Evolutionary conservation across 1,284 basidiomycete genomes (phyloP), one percentile per base, ranked within the genome.

Genomic region (Ganoderma sp.): DNA sequence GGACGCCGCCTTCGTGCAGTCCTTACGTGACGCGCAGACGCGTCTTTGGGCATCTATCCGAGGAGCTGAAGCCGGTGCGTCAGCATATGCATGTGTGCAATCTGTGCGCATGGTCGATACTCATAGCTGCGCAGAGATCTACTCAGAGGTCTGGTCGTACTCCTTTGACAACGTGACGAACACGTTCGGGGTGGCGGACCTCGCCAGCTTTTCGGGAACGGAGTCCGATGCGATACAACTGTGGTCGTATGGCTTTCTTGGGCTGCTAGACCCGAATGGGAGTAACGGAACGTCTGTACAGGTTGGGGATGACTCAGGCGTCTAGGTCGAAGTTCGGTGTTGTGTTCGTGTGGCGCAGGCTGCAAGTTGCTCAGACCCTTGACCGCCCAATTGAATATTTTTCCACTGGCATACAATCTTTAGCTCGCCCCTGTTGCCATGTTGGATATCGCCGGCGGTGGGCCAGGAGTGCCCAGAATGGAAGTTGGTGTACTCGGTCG

Each of bases 11-110:
- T 77, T 83, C 42, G 76, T 80, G 2, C 56, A 69, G 14, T 72
- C 74, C 17, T 69, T 84, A 4, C 68, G 72, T 43, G 73, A 78
- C 54, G 81, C 80, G 3, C 80, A 83, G 73, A 69, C 67, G 3
- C 73, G 79, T 6, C 75, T 84, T 32, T 84, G 82, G 82, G 76
- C 79, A 58, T 73, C 78, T 1, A 82, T 84, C 63, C 56, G n/a
- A 12, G 61, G 60, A 12, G 61, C 65, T 1, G 32, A 48, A 37
- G 34, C 34, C 9, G 42, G 61, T 62, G 43, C 14, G 59, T 32
- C 59, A 9, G 17, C 39, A 32, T 43, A 28, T 60, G 32, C 32
- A 32, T 32, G 32, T 3, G 4, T 32, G 5, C 5, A 3, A 19
- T 32, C 12, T 34, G 22, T 34, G 42, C 12, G 22, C 12, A 25